phyloP scores from a whole-genome alignment of 495 filamentous ascomycete species.

The Tuber aestivum region DNA sequence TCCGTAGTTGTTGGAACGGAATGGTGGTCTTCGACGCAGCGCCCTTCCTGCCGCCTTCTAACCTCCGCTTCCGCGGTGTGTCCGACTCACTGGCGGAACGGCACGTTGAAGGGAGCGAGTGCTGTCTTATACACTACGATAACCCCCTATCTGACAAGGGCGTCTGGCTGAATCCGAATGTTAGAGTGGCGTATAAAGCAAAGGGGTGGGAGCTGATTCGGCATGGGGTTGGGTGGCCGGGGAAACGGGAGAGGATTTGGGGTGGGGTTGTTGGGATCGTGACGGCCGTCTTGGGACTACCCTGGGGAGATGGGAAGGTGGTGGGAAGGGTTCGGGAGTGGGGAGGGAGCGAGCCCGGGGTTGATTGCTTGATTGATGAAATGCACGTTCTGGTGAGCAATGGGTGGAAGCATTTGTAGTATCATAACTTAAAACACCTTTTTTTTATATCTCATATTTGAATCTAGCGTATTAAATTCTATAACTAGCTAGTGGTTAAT shows the following conservation, averaged over 20 bases:
- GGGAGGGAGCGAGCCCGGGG: constrained; percentile 49
- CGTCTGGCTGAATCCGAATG: constrained; percentile 70
- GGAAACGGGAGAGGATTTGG: constrained; percentile 46
- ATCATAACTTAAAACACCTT: no score
- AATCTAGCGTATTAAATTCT: not conserved
- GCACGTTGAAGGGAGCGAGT: constrained; percentile 75
- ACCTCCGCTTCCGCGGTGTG: constrained; percentile 64
- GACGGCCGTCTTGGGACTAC: constrained; percentile 15
- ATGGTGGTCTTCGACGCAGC: constrained; percentile 58
- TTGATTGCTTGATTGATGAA: constrained; percentile 71
- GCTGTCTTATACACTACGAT: constrained; percentile 76
- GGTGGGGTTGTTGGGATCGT: constrained; percentile 29
- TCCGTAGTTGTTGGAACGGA: constrained; percentile 79
- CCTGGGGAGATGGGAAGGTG: constrained; percentile 45
- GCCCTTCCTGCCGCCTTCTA: constrained; percentile 52
- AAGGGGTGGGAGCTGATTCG: constrained; percentile 55
- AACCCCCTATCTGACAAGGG: constrained; percentile 55
- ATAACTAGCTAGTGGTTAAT: not conserved
- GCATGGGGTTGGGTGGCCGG: constrained; percentile 29
- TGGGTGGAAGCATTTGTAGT: constrained; percentile 70
- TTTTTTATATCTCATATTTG: not conserved
- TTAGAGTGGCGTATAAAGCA: constrained; percentile 65
- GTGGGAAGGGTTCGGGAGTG: constrained; percentile 28
- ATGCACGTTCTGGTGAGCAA: constrained; percentile 73
- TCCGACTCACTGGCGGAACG: constrained; percentile 58